Percentiles rank a stretch among this genome's conserved stretches.
These are phyloP conservation scores for Saprolegnia diclina DNA, from an alignment of 352 stramenopile genomes.

Conservation along the genomic window DNA sequence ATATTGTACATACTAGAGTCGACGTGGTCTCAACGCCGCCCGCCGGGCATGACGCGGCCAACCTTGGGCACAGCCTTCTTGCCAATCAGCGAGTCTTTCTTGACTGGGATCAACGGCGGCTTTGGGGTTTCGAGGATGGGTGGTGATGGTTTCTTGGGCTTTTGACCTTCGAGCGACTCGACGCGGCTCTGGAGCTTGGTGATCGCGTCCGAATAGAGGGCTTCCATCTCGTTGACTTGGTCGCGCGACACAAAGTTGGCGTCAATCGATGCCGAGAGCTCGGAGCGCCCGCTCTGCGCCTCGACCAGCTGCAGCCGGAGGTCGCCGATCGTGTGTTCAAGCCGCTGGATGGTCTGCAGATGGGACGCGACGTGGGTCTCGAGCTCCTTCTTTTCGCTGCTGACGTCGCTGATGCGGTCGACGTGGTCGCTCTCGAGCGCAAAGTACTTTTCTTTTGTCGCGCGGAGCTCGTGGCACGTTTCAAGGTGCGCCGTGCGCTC, in stretches of 20 bases:
- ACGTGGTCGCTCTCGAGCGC: slow-evolving; percentile 54
- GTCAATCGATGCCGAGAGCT: slow-evolving; percentile 45
- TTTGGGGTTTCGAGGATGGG: neutral
- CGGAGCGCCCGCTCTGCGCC: slow-evolving; percentile 32
- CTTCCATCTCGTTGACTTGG: slow-evolving; percentile 64
- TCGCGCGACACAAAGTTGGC: slow-evolving; percentile 46
- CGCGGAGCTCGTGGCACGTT: slow-evolving; percentile 58
- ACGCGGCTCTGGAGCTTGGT: slow-evolving; percentile 64
- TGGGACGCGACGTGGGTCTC: slow-evolving; percentile 35
- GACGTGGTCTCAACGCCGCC: slow-evolving; percentile 1
- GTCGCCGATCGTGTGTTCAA: slow-evolving; percentile 37
- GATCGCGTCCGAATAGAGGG: slow-evolving; percentile 62
- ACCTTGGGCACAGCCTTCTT: slow-evolving; percentile 44
- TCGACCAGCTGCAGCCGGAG: slow-evolving; percentile 32
- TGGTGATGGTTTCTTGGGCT: slow-evolving; percentile 26
- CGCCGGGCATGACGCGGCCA: slow-evolving; percentile 46
- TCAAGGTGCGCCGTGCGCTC: slow-evolving; percentile 55
- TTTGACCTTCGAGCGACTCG: slow-evolving; percentile 44
- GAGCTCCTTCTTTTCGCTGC: slow-evolving; percentile 49
- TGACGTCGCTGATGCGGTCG: slow-evolving; percentile 55
- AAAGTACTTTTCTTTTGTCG: slow-evolving; percentile 65
- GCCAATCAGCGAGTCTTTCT: slow-evolving; percentile 8
- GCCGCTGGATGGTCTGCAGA: slow-evolving; percentile 33
- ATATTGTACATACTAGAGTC: no score
- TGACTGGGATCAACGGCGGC: neutral